phyloP scores from a whole-genome alignment of 176 grass and related monocot genomes.

The Paspalum notatum region DNA sequence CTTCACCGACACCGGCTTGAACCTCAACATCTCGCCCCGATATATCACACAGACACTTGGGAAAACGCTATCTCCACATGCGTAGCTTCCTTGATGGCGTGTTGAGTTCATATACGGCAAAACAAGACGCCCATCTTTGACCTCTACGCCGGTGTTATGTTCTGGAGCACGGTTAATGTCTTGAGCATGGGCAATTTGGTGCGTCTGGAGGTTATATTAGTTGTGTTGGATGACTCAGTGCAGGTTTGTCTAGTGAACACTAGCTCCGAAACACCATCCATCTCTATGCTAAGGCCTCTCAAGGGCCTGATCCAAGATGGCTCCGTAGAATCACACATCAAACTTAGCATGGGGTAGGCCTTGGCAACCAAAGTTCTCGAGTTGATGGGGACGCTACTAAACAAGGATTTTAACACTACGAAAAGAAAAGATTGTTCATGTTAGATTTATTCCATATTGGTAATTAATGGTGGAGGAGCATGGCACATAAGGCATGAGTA shows the following conservation, averaged over 20 bases:
- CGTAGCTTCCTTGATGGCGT: conserved; percentile 57
- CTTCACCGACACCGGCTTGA: conserved; percentile 41
- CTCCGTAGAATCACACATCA: too few relatives aligned
- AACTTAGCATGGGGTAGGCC: too few relatives aligned
- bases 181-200: background rate
- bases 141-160: background rate
- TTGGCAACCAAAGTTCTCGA: too few relatives aligned
- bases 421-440: too few relatives aligned
- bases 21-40: conserved; percentile 34
- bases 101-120: background rate
- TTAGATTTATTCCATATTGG: too few relatives aligned
- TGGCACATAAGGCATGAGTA: too few relatives aligned
- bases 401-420: too few relatives aligned
- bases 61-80: background rate
- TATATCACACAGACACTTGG: background rate
- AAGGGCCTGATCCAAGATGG: conserved; percentile 31
- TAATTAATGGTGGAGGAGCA: too few relatives aligned
- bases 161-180: conserved; percentile 50
- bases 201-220: conserved; percentile 16
- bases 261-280: conserved; percentile 53
- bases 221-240: conserved; percentile 15
- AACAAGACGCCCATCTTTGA: background rate
- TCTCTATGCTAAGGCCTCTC: conserved; percentile 60
- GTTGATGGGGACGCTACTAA: too few relatives aligned
- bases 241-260: conserved; percentile 58